These are phyloP conservation scores for Physcomitrium patens DNA, from an alignment of 225 moss, liverwort and hornwort species.

Conservation along the genomic window DNA sequence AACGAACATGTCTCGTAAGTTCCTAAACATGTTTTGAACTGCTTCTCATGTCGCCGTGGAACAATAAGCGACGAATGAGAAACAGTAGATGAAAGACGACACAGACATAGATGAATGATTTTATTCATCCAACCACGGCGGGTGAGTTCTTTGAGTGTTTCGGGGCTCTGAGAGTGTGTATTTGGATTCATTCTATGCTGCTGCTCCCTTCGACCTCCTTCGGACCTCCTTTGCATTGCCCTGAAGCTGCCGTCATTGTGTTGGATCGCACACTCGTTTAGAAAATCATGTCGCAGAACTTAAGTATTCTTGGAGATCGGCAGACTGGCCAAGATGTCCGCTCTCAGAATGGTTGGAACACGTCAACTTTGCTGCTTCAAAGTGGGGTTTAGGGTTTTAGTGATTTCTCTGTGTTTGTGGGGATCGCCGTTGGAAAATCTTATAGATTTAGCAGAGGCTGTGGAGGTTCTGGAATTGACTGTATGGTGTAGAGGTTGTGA, in stretches of 20 bases:
- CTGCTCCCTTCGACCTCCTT: too few relatives aligned
- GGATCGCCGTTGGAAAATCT: not conserved
- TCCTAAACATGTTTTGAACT: too few relatives aligned
- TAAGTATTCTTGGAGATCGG: conserved; percentile 85
- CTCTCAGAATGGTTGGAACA: conserved; percentile 75
- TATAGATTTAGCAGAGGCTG: not conserved
- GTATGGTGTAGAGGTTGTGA: conserved; percentile 15
- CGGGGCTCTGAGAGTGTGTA: too few relatives aligned
- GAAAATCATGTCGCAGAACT: conserved; percentile 65
- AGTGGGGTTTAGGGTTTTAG: conserved; percentile 26
- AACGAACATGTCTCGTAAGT: too few relatives aligned
- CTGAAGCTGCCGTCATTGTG: not conserved
- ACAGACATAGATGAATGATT: too few relatives aligned
- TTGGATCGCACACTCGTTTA: conserved; percentile 5
- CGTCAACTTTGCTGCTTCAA: not conserved
- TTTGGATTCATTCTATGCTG: too few relatives aligned
- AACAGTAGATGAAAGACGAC: too few relatives aligned
- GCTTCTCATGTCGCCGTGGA: too few relatives aligned
- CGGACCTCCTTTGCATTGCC: not conserved
- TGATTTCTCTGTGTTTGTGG: not conserved
- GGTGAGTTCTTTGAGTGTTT: too few relatives aligned
- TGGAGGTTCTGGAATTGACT: not conserved
- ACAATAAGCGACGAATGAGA: too few relatives aligned
- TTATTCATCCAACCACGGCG: too few relatives aligned
- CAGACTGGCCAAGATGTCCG: conserved; percentile 96